Base-by-base conservation (phyloP, 2,329 filamentous ascomycete genomes). In the Aspergillus neoniger region DNA sequence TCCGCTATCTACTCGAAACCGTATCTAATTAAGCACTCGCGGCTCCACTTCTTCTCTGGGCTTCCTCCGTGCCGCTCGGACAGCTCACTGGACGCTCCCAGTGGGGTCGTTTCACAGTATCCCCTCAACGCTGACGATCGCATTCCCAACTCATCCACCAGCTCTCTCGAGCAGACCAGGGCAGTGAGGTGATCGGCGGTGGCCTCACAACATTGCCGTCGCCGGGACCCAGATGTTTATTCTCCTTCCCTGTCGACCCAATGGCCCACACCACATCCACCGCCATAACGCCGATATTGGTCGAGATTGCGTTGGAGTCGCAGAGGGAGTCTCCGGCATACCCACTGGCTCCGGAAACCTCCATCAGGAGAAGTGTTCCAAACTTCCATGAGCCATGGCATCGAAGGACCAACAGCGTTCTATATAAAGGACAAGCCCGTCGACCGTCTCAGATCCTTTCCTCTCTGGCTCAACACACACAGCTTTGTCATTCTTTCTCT, bases 1-100 rank as follows among this genome's bases (percentile, higher is more conserved):
- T n/a, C 52, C 52, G 36, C 52, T 38, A 55, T 55, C 38, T 32
- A 55, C 43, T 28, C 52, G 52, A 55, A 55, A 55, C 52, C n/a
- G 14, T 21, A 32, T 55, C 52, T 44, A 44, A 47, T 47, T 44
- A 55, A 55, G 52, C 52, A 55, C n/a, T 28, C 9, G 39, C 39
- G 52, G 52, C 15, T 55, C 52, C 39, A 21, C 52, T 55, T 8
- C 52, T 55, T 25, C 52, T 47, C 52, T 55, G 39, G 52, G 52
- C n/a, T n/a, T 47, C 19, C 52, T 55, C 52, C 52, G 52, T 44
- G 52, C 52, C 52, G 52, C 43, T 32, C 39, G 32, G 7, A 43
- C 39, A 28, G n/a, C n/a, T 55, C 23, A 55, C 52, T 55, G 52
- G 52, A 28, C n/a, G 52, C 2, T 36, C 15, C 17, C 12, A 17